Evolutionary conservation across 2,329 filamentous ascomycete species (phyloP), one percentile per base, ranked within the genome.

Genomic region (Alternaria angustiovoidea): DNA sequence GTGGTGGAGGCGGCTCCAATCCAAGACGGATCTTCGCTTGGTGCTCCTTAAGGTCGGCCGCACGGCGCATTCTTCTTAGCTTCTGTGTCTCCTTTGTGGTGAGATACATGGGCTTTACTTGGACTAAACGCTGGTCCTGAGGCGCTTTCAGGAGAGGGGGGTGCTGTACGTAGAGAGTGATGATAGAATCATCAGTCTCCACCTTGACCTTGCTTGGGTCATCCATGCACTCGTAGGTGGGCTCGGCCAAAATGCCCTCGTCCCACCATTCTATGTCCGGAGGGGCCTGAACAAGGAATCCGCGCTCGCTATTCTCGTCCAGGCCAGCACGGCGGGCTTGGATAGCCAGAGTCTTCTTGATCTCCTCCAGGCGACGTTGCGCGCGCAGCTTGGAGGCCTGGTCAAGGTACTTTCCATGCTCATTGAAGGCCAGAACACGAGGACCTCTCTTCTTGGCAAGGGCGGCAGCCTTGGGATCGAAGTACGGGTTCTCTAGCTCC

Each of bases 221-320:
- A 26, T 90, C 87, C 59, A 95, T 86, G 61, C 85, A 84, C 59
- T 89, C 86, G 80, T 98, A 97, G 56, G 86, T 89, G 42, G 86
- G 86, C 42, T 90, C 92, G 52, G 91, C 86, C 16, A 96, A 85
- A 18, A 98, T 82, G 2, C 89, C 92, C 80, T 98, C 94, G 71
- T 99, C 95, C 92, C 94, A 98, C 95, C 95, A 99, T 78, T 99
- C 95, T 42, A 98, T 86, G 7, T 90, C 90, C 4, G 95, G 95
- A 9, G 95, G 95, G 32, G 86, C 85, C 64, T 94, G 90, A 6
- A 97, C 88, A 4, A 95, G 80, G 75, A 94, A 98, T 32, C 93
- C 91, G 78, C 94, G 96, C 78, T 99, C 94, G 49, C 91, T 88
- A 63, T 96, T 94, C 76, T 98, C 94, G 71, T 98, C 94, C 63